Percentiles rank a stretch among this genome's conserved stretches.
These are phyloP conservation scores for Alternaria alternata DNA, from an alignment of 2,329 filamentous ascomycete species.

Conservation along the genomic window DNA sequence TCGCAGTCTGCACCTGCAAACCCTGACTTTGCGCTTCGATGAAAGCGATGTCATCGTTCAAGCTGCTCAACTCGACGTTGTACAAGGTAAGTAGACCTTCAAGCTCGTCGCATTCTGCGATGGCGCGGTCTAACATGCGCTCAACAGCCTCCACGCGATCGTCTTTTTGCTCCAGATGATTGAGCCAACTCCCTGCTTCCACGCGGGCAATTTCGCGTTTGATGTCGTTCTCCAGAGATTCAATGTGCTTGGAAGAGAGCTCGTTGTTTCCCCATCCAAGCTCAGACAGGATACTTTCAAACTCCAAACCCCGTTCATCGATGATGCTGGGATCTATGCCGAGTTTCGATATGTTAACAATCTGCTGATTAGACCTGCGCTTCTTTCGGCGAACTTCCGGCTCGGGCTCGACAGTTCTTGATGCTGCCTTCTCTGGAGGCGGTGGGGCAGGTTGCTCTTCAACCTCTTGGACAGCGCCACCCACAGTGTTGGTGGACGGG, in stretches of 20 bases:
- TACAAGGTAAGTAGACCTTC: slow-evolving; percentile 95
- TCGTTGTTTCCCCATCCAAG: slow-evolving; percentile 87
- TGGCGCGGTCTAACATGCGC: slow-evolving; percentile 84
- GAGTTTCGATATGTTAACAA: slow-evolving; percentile 78
- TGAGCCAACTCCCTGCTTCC: slow-evolving; percentile 91
- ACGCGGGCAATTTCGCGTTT: slow-evolving; percentile 88
- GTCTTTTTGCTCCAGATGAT: slow-evolving; percentile 83
- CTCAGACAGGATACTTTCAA: slow-evolving; percentile 82
- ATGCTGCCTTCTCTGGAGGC: slow-evolving; percentile 39
- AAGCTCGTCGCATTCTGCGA: slow-evolving; percentile 93
- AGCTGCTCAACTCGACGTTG: slow-evolving; percentile 83
- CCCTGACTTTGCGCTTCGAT: slow-evolving; percentile 98
- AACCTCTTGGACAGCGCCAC: slow-evolving; percentile 25
- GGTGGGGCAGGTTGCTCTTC: slow-evolving; percentile 50
- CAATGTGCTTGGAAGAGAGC: slow-evolving; percentile 76
- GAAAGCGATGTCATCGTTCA: slow-evolving; percentile 94
- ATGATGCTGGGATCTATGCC: slow-evolving; percentile 81
- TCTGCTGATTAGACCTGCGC: slow-evolving; percentile 74
- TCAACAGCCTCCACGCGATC: slow-evolving; percentile 89
- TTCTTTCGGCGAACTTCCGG: slow-evolving; percentile 65
- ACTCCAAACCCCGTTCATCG: slow-evolving; percentile 78
- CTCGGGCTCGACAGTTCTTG: slow-evolving; percentile 33
- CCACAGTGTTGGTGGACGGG: slow-evolving; percentile 34
- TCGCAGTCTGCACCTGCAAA: slow-evolving; percentile 94
- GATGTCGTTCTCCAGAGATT: slow-evolving; percentile 82